phyloP scores from a whole-genome alignment of 208 protist genomes.

The Leishmania gerbilli region DNA sequence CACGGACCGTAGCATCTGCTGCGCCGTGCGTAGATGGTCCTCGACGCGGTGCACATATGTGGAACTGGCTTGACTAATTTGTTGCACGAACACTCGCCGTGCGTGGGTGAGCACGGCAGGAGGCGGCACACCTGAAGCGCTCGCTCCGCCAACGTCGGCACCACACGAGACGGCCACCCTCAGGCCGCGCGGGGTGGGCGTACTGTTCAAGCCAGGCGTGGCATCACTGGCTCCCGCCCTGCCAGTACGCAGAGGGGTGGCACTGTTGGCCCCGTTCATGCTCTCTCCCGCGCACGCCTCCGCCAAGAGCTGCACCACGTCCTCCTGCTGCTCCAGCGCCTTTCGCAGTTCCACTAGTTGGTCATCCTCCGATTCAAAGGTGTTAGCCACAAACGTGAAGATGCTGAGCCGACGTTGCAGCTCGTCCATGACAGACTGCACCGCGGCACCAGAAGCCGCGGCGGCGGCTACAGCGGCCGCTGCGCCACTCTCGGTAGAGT shows the following conservation, averaged over 20 bases:
- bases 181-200: conserved; percentile 7
- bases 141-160: neutral
- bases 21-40: conserved; percentile 49
- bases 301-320: conserved; percentile 24
- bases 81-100: conserved; percentile 36
- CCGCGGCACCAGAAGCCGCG: conserved; percentile 19
- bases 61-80: conserved; percentile 34
- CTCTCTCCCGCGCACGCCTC: conserved; percentile 14
- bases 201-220: conserved; percentile 28
- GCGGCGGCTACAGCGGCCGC: neutral
- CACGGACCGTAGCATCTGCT: conserved; percentile 37
- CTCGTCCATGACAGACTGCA: conserved; percentile 40
- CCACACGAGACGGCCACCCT: neutral
- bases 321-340: conserved; percentile 31
- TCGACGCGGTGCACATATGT: conserved; percentile 53
- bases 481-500: neutral
- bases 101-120: conserved; percentile 4
- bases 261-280: conserved; percentile 1
- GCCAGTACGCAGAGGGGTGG: conserved; percentile 21
- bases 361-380: conserved; percentile 36
- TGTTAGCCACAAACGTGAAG: conserved; percentile 35
- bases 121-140: neutral
- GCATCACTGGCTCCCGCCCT: neutral
- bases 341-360: conserved; percentile 37
- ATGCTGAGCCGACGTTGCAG: conserved; percentile 42